Conservation (phyloP, 208 protist genomes). For the Acanthamoeba royreba region DNA sequence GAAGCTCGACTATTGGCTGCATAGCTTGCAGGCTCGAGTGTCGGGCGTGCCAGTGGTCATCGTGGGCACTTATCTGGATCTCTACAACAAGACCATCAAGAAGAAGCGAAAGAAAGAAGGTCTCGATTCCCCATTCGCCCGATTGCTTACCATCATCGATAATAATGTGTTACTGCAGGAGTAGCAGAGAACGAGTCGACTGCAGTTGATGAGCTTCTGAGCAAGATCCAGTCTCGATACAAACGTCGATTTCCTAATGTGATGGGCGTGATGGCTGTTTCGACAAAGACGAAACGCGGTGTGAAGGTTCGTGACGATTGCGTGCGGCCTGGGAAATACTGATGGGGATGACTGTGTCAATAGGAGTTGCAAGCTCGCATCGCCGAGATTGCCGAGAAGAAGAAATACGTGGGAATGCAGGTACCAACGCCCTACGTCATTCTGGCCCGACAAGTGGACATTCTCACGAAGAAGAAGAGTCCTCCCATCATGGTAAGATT, state of each 20-base stretch:
- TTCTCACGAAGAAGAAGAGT: not conserved
- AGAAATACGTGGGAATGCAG: conserved; percentile 3
- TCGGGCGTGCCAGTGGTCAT: conserved; percentile 41
- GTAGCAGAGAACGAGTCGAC: not conserved
- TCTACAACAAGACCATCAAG: conserved; percentile 13
- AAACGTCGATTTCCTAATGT: conserved; percentile 48
- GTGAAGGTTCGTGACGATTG: not conserved
- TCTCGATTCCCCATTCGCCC: not conserved
- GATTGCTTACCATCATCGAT: not conserved
- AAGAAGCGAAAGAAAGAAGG: conserved; percentile 20
- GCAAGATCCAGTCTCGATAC: not conserved
- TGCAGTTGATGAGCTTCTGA: conserved; percentile 2
- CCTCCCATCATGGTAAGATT: conserved; percentile 39
- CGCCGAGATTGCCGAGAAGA: conserved; percentile 9
- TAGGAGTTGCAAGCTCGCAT: conserved; percentile 36
- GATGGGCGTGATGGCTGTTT: conserved; percentile 16
- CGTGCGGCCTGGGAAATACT: no score
- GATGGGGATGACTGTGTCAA: no score
- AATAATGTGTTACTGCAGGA: not conserved
- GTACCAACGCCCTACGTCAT: conserved; percentile 33
- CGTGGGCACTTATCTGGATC: conserved; percentile 44
- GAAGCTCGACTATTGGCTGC: conserved; percentile 43
- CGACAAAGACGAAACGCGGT: conserved; percentile 32
- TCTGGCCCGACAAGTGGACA: conserved; percentile 9
- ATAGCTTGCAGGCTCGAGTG: conserved; percentile 26